phyloP scores from a whole-genome alignment of 768 basidiomycete species.

The Termitomyces bulborhizus region DNA sequence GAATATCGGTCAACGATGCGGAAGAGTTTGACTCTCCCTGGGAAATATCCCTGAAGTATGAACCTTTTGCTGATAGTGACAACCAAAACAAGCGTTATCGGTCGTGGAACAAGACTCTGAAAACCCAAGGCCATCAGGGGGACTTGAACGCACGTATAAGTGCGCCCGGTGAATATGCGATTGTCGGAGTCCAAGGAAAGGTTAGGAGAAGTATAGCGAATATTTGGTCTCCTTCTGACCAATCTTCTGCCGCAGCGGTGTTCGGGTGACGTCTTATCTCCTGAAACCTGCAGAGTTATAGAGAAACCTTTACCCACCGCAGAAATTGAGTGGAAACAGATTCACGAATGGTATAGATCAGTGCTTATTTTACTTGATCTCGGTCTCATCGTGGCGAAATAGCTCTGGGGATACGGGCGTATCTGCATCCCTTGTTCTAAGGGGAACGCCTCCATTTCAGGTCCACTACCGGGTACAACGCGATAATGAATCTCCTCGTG shows the following conservation, averaged over 20 bases:
- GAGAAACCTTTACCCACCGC: conserved; percentile 75
- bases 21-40: conserved; percentile 65
- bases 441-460: conserved; percentile 85
- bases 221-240: conserved; percentile 2
- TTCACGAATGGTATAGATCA: conserved; percentile 80
- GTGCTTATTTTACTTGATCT: background rate
- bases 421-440: conserved; percentile 77
- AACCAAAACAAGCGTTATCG: conserved; percentile 36
- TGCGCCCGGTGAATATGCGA: conserved; percentile 73
- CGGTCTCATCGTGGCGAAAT: conserved; percentile 1
- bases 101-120: conserved; percentile 60
- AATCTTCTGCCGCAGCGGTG: conserved; percentile 48
- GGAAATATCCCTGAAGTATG: conserved; percentile 59
- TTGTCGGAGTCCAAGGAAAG: conserved; percentile 67
- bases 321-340: conserved; percentile 83
- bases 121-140: conserved; percentile 36
- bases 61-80: conserved; percentile 37
- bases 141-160: conserved; percentile 44
- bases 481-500: conserved; percentile 57
- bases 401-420: conserved; percentile 92
- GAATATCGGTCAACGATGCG: conserved; percentile 44
- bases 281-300: conserved; percentile 72
- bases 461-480: conserved; percentile 74
- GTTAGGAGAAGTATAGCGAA: conserved; percentile 22
- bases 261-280: conserved; percentile 76